Evolutionary conservation across 1,139 yeast species (phyloP), one percentile per base, ranked within the genome.

Genomic region (Lizanozyma gosingica): DNA sequence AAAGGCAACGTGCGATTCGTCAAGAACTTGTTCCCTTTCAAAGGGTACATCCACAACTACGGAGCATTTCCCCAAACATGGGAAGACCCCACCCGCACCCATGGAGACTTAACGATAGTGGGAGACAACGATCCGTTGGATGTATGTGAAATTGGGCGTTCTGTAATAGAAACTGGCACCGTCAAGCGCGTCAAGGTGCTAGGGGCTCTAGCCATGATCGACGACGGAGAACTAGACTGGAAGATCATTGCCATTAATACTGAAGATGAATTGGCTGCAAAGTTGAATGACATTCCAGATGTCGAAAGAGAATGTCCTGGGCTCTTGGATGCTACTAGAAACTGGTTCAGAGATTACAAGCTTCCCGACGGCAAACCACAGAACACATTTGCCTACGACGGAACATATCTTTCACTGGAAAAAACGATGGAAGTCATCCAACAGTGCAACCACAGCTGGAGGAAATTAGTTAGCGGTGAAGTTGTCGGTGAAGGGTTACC

Each of bases 51-150:
- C 47, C 95, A 86, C 67, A 90, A 90, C 67, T 90, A 90, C 60
- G 97, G 98, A 47, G 97, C 97, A n/a, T 76, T 92, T 62, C 97
- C 98, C 38, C 97, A 90, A 67, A 92, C 98, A 18, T 92, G 97
- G 97, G 98, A 92, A 58, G 80, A 76, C 51, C 79, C 80, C 42
- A 67, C 55, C 2, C 66, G 56, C 63, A 57, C 48, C 45, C 58
- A 58, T 47, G 57, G 55, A 11, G 60, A 56, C 41, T 54, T 63
- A 38, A 51, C 55, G 48, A 75, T 80, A 45, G 75, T 71, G 54
- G 98, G 98, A 49, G 98, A 92, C 65, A 85, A 88, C 57, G 98
- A 92, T 65, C 98, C 98, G 17, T 71, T 92, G 51, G 98, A 92
- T 63, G 94, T 92, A 41, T 84, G 97, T 63, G 98, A 92, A 61